Base-by-base conservation (phyloP, 768 basidiomycete genomes). In the Suillus brevipes region DNA sequence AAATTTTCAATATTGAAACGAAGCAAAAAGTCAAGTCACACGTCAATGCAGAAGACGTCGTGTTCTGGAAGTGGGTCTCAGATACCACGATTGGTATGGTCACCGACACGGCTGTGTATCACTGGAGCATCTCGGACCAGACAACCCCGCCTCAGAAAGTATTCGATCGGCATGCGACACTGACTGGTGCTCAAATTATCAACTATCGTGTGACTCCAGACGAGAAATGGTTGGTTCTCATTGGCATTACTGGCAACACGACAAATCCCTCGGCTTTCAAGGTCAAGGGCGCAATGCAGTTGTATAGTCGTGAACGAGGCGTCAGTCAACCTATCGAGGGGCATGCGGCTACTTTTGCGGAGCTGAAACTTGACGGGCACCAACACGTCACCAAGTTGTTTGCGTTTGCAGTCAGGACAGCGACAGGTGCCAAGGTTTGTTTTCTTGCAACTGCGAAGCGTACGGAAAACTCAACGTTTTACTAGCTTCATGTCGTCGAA, bases 31-130 rank as follows among this genome's bases (percentile, higher is more conserved):
- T 99, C 78, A 97, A 97, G 74, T 93, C 96, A 34, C 95, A 99
- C 75, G 82, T 89, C 66, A 97, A 89, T 82, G 91, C 87, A 74
- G 95, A 98, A 74, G 97, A 99, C 74, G 84, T 97, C 61, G 89
- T 94, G 31, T 99, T 97, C 80, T 99, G 97, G 97, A 98, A 97
- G 76, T 99, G 97, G 97, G 88, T 98, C 45, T 91, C 89, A 56
- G 90, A 94, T 67, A 87, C 88, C 20, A 91, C 91, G 36, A 89
- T 99, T 67, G 97, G 97, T 72, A 86, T 99, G 80, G 97, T 98
- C 72, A 98, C 97, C 36, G 96, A 98, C 65, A 84, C 91, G 0
- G 85, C 95, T 6, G 97, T 99, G 37, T 93, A 85, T 76, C 96
- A 99, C 78, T 97, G 96, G 95, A 83, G 89, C 64, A 88, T 90